Conservation (phyloP, 164 flowering plant genomes). For the Umbellularia californica region DNA sequence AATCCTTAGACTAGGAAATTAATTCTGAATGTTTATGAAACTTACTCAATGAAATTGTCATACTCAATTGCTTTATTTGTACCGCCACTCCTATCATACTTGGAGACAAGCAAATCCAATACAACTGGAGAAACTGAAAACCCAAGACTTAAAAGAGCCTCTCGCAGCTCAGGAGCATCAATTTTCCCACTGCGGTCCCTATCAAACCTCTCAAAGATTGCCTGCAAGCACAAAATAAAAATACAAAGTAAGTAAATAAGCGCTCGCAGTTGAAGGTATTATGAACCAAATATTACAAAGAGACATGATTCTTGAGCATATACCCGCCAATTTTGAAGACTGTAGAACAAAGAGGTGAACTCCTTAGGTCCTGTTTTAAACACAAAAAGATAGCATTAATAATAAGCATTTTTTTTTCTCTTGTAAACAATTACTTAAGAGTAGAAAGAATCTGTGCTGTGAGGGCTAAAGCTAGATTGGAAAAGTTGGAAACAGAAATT, state of each 20-base stretch:
- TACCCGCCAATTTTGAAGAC: slow-evolving; percentile 95
- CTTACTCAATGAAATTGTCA: slow-evolving; percentile 56
- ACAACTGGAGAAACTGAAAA: slow-evolving; percentile 61
- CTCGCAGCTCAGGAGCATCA: slow-evolving; percentile 57
- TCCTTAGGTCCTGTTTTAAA: slow-evolving; percentile 79
- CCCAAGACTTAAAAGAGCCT: slow-evolving; percentile 80
- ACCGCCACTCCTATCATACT: slow-evolving; percentile 76
- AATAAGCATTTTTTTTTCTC: neutral
- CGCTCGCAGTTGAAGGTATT: neutral
- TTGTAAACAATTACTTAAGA: neutral
- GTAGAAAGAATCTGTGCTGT: neutral
- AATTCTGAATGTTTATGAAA: neutral
- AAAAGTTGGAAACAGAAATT: too few species aligned
- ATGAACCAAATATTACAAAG: too few species aligned
- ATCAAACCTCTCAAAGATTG: slow-evolving; percentile 71
- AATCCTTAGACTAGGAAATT: neutral
- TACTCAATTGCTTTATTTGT: slow-evolving; percentile 68
- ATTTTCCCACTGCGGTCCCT: slow-evolving; percentile 74
- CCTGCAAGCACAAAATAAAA: slow-evolving; percentile 27
- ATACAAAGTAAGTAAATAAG: neutral
- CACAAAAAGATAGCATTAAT: neutral
- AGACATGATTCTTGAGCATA: neutral
- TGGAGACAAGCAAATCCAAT: slow-evolving; percentile 69
- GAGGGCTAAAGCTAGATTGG: neutral
- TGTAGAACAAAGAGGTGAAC: slow-evolving; percentile 62